Conservation (phyloP, 176 grass and related monocot species). For the Hyparrhenia diplandra region DNA sequence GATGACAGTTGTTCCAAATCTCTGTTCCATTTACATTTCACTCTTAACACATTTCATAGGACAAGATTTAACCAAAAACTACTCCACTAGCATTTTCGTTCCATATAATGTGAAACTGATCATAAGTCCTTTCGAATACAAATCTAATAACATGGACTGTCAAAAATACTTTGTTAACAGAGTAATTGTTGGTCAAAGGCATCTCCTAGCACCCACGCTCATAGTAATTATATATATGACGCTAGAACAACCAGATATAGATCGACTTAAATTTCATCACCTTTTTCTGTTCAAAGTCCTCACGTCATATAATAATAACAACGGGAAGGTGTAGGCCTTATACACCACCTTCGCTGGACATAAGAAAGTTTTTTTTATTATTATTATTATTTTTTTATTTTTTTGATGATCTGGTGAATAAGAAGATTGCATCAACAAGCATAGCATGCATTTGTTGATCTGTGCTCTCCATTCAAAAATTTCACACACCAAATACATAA, state of each 20-base stretch:
- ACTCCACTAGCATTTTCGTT: not conserved
- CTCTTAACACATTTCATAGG: too few relatives aligned
- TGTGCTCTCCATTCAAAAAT: not conserved
- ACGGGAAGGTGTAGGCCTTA: too few relatives aligned
- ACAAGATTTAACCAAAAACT: too few relatives aligned
- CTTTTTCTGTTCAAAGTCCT: not conserved
- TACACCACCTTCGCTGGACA: not conserved
- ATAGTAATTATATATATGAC: not conserved
- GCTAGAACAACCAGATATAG: not conserved
- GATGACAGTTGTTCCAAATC: too few relatives aligned
- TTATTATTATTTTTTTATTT: too few relatives aligned
- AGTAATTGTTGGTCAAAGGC: not conserved
- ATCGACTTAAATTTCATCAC: not conserved
- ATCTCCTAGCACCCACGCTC: not conserved
- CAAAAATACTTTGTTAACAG: not conserved
- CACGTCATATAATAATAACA: not conserved
- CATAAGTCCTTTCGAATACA: not conserved
- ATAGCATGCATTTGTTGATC: not conserved
- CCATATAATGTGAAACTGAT: not conserved
- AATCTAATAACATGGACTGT: not conserved
- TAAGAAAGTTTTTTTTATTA: too few relatives aligned
- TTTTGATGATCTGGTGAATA: too few relatives aligned
- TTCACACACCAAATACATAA: not conserved
- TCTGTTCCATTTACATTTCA: too few relatives aligned
- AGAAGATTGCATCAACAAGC: too few relatives aligned